Percentiles rank a stretch among this genome's conserved stretches.
phyloP scores from a whole-genome alignment of 225 moss, liverwort and hornwort genomes.

The Pseudoscleropodium purum region DNA sequence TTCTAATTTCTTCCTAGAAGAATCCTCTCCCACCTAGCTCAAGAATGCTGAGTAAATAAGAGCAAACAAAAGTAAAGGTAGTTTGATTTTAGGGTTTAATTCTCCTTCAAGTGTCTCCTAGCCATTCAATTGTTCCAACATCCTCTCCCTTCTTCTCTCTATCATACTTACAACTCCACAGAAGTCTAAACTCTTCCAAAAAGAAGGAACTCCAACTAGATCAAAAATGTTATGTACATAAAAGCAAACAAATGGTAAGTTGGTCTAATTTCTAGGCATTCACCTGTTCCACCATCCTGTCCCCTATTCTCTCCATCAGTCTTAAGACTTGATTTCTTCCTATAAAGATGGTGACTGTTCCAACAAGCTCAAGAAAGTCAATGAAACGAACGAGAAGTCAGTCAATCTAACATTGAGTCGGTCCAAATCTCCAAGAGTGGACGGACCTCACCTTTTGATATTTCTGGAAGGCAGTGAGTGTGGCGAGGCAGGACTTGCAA shows the following conservation, averaged over 20 bases:
- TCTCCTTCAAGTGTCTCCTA: neutral
- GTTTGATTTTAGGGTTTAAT: neutral
- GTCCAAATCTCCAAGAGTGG: neutral
- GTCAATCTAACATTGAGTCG: neutral
- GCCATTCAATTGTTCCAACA: neutral
- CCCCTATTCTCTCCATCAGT: neutral
- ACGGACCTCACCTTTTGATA: slow-evolving; percentile 18
- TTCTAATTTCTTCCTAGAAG: neutral
- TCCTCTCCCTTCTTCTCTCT: neutral
- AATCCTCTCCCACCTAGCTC: neutral
- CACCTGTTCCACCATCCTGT: neutral
- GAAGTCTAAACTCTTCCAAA: neutral
- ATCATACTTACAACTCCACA: neutral
- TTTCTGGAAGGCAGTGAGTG: slow-evolving; percentile 40
- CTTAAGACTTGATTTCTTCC: neutral
- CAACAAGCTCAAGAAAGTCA: neutral
- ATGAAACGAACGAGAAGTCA: neutral
- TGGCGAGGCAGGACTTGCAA: slow-evolving; percentile 52
- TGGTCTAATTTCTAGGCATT: too few species aligned
- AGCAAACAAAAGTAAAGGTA: neutral
- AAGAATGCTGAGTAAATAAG: neutral
- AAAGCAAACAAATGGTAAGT: neutral
- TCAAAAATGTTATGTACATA: neutral
- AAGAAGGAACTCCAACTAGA: neutral
- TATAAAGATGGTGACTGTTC: neutral